These are phyloP conservation scores for Pleurotus tuoliensis DNA, from an alignment of 768 basidiomycete genomes.

Conservation along the genomic window DNA sequence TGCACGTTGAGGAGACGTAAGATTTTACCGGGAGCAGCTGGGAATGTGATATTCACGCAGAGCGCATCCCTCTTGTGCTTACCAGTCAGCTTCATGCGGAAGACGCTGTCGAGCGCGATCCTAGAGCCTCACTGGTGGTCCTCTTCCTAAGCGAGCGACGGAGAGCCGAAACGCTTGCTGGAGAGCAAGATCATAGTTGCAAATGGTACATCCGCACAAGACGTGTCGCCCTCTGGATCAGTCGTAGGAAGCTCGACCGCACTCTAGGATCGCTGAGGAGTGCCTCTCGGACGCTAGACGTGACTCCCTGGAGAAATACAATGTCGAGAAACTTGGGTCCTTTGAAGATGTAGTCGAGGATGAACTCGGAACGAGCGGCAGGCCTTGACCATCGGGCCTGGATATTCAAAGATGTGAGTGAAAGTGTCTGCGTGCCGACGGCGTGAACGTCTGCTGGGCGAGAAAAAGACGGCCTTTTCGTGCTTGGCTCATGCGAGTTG, in stretches of 20 bases:
- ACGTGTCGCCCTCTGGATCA: conserved; percentile 33
- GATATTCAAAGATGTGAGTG: conserved; percentile 34
- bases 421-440: conserved; percentile 9
- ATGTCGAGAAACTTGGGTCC: conserved; percentile 28
- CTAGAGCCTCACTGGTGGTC: conserved; percentile 15
- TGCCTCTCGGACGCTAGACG: conserved; percentile 23
- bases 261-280: conserved; percentile 30
- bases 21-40: conserved; percentile 17
- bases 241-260: conserved; percentile 28
- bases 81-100: conserved; percentile 30
- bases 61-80: conserved; percentile 32
- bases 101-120: conserved; percentile 24
- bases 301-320: conserved; percentile 37
- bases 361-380: conserved; percentile 28
- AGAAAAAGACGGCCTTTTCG: no score
- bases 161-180: conserved; percentile 25
- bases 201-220: conserved; percentile 28
- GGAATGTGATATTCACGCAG: conserved; percentile 28
- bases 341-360: conserved; percentile 29
- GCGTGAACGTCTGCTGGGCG: no score
- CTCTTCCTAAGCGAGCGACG: conserved; percentile 7
- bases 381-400: conserved; percentile 20
- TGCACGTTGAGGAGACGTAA: conserved; percentile 36
- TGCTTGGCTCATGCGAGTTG: no score
- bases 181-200: conserved; percentile 35